phyloP scores from a whole-genome alignment of 306 rosid species.

The Dalbergia cochinchinensis region DNA sequence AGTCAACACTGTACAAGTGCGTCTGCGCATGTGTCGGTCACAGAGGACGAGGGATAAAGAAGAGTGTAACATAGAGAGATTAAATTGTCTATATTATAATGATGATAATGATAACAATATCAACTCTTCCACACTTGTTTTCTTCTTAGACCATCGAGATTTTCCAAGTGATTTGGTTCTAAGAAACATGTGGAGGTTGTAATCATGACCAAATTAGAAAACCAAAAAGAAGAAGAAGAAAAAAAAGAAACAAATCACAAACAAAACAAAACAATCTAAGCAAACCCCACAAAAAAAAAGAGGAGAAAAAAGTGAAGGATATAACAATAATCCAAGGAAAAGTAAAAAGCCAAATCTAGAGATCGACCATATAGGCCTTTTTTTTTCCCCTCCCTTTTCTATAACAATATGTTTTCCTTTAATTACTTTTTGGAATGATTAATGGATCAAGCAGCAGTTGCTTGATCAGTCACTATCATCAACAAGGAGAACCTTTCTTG shows the following conservation, averaged over 20 bases:
- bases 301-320: constrained; percentile 36
- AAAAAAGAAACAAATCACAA: background rate
- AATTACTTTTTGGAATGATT: background rate
- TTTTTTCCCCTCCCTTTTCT: constrained; percentile 15
- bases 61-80: background rate
- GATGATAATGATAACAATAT: constrained; percentile 31
- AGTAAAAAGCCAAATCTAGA: constrained; percentile 36
- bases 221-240: background rate
- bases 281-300: background rate
- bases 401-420: background rate
- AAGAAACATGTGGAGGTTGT: constrained; percentile 84
- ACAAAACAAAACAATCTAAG: constrained; percentile 22
- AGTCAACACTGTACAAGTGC: constrained; percentile 27
- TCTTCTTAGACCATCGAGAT: constrained; percentile 53
- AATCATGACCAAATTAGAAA: constrained; percentile 42
- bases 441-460: constrained; percentile 25
- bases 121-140: constrained; percentile 85
- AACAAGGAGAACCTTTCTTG: constrained; percentile 82
- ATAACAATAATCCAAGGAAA: constrained; percentile 44
- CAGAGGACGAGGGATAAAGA: background rate
- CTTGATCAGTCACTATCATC: constrained; percentile 39
- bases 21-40: constrained; percentile 45
- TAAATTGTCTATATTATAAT: constrained; percentile 49
- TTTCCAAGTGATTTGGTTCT: constrained; percentile 51
- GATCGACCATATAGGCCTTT: constrained; percentile 33